Percentiles rank a stretch among this genome's conserved stretches.
Conservation (phyloP, 1,284 basidiomycete species). For the Cronartium quercuum region DNA sequence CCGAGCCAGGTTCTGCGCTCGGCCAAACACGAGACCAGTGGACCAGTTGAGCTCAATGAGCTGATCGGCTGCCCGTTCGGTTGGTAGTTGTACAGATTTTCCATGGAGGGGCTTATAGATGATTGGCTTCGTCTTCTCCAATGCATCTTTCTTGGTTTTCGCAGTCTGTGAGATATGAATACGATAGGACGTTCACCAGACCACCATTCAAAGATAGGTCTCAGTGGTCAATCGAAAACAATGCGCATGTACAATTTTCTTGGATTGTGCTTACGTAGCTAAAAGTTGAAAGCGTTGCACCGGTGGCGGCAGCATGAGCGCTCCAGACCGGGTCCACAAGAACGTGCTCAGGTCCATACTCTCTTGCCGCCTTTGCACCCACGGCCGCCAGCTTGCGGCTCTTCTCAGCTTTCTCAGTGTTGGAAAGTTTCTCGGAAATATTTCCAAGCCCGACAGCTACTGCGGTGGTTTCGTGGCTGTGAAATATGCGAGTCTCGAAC, state of each 20-base stretch:
- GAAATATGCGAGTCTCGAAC: slow-evolving; percentile 28
- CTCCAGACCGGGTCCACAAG: slow-evolving; percentile 34
- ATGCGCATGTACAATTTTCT: neutral
- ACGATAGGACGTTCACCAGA: neutral
- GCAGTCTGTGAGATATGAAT: slow-evolving; percentile 2
- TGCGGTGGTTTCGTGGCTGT: neutral
- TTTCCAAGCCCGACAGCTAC: slow-evolving; percentile 13
- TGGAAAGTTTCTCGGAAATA: neutral
- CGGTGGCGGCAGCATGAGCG: slow-evolving; percentile 36
- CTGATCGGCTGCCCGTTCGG: slow-evolving; percentile 9
- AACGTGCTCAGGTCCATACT: slow-evolving; percentile 6
- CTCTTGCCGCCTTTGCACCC: slow-evolving; percentile 29
- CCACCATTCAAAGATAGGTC: neutral
- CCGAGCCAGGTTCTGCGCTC: slow-evolving; percentile 75
- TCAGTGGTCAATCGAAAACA: neutral
- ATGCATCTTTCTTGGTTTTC: slow-evolving; percentile 30
- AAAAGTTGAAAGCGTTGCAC: slow-evolving; percentile 27
- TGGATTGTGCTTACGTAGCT: slow-evolving; percentile 20
- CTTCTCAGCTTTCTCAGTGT: slow-evolving; percentile 26
- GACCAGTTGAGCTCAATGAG: slow-evolving; percentile 33
- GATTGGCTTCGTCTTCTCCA: slow-evolving; percentile 27
- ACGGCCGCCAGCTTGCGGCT: slow-evolving; percentile 22
- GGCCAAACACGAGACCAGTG: slow-evolving; percentile 56
- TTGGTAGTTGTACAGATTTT: slow-evolving; percentile 3
- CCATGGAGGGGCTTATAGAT: slow-evolving; percentile 17